Evolutionary conservation across 108 stramenopile species (phyloP), one percentile per base, ranked within the genome.

Genomic region (Nitzschia sp.): DNA sequence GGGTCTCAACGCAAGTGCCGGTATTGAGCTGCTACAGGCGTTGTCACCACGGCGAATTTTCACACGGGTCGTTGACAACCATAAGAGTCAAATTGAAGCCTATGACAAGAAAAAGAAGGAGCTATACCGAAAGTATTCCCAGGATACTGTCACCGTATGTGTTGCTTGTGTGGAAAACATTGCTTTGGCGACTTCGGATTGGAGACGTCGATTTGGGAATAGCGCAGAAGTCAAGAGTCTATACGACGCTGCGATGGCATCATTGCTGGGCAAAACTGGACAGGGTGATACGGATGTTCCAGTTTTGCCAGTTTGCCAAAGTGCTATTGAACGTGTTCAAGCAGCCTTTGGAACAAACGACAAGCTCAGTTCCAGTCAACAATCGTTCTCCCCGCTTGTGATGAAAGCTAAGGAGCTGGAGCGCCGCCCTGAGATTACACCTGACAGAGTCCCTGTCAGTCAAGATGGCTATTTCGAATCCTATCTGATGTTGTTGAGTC

Each of bases 91-190:
- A 43, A 58, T 76, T 20, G 75, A 76, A 50, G 10, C 61, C 14
- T 76, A 71, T 19, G 55, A 65, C 17, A 75, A 71, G 34, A 48
- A 61, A 46, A 73, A 69, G 40, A 78, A 71, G 67, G 79, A 81
- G n/a, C 60, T 51, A 5, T 76, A 71, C 69, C 68, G 79, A 54
- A 75, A 70, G 57, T 56, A 66, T 52, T 63, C 78, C 14, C 63
- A 60, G 41, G 81, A 82, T 22, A 71, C 76, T 6, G 71, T 82
- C 8, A 62, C 57, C 22, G 75, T 79, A 0, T 84, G 77, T 48
- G 78, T 84, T 24, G 83, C 83, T 10, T 81, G 77, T 34, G 78
- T 84, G 39, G 83, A 84, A 57, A 84, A 79, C 64, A 81, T 84
- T 20, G 80, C 83, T 12, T 39, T 84, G 7, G 55, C 63, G 20